phyloP scores from a whole-genome alignment of 2,329 filamentous ascomycete species.

The Diaporthe capsici region DNA sequence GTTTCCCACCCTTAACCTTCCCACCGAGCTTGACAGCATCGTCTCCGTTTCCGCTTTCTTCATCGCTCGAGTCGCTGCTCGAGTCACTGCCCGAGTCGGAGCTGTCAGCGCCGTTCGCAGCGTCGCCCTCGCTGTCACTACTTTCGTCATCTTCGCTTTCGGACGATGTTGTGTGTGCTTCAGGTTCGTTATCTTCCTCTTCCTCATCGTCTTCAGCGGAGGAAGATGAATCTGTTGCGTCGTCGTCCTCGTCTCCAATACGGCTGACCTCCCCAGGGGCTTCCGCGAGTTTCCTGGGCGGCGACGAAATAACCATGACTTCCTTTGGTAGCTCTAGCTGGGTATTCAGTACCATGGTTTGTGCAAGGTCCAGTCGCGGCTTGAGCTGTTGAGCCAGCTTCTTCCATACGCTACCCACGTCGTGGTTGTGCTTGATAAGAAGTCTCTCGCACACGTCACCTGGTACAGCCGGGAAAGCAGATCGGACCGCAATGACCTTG shows the following conservation, averaged over 20 bases:
- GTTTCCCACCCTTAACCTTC: background rate
- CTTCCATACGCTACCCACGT: slow-evolving; percentile 56
- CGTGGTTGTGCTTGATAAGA: slow-evolving; percentile 50
- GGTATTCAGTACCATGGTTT: slow-evolving; percentile 41
- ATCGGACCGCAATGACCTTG: slow-evolving; percentile 44
- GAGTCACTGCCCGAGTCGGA: slow-evolving; percentile 30
- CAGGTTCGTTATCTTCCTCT: slow-evolving; percentile 38
- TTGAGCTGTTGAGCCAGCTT: slow-evolving; percentile 52
- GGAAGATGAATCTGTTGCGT: slow-evolving; percentile 29
- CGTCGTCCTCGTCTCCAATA: slow-evolving; percentile 42
- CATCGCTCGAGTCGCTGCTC: slow-evolving; percentile 22
- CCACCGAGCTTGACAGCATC: background rate
- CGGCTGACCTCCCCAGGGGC: slow-evolving; percentile 36
- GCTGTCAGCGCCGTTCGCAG: slow-evolving; percentile 35
- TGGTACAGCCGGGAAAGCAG: slow-evolving; percentile 60
- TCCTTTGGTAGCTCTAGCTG: slow-evolving; percentile 40
- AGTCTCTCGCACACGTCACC: slow-evolving; percentile 54
- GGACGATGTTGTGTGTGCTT: background rate
- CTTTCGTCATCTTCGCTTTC: slow-evolving; percentile 42
- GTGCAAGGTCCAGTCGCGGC: slow-evolving; percentile 45
- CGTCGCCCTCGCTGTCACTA: slow-evolving; percentile 44
- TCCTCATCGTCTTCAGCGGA: slow-evolving; percentile 40
- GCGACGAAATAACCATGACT: slow-evolving; percentile 42
- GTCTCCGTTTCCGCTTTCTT: background rate
- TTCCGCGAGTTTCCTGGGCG: slow-evolving; percentile 21